phyloP scores from a whole-genome alignment of 1,284 basidiomycete genomes.

The Ganoderma multipileum region DNA sequence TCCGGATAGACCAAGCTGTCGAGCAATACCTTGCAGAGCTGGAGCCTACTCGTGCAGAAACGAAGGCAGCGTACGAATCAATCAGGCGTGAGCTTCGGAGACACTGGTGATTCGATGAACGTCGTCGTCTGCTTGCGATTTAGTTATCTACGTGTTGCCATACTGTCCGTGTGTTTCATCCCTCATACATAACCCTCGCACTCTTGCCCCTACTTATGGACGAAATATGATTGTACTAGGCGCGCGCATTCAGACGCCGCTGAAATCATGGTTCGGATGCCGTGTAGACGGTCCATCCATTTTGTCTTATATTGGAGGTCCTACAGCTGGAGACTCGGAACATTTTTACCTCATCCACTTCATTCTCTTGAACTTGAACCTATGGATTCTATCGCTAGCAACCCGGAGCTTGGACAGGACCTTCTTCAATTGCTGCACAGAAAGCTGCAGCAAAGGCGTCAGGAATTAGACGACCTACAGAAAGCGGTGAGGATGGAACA shows the following conservation, averaged over 20 bases:
- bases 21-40: constrained; percentile 77
- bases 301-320: no score
- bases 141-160: background rate
- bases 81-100: constrained; percentile 72
- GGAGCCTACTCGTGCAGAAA: constrained; percentile 62
- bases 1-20: constrained; percentile 70
- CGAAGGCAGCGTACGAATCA: constrained; percentile 66
- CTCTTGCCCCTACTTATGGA: background rate
- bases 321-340: background rate
- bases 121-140: background rate
- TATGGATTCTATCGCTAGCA: constrained; percentile 18
- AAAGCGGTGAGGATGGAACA: constrained; percentile 7
- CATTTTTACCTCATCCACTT: background rate
- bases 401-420: constrained; percentile 21
- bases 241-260: background rate
- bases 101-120: constrained; percentile 48
- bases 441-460: constrained; percentile 22
- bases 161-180: background rate
- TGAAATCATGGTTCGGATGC: background rate
- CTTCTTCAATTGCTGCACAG: constrained; percentile 20
- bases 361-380: background rate
- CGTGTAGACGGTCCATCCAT: background rate
- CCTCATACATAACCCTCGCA: background rate
- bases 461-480: constrained; percentile 18
- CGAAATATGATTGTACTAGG: background rate